Evolutionary conservation across 23 red algal species (phyloP), one percentile per base, ranked within the genome.

Genomic region (Gracilaria caudata): DNA sequence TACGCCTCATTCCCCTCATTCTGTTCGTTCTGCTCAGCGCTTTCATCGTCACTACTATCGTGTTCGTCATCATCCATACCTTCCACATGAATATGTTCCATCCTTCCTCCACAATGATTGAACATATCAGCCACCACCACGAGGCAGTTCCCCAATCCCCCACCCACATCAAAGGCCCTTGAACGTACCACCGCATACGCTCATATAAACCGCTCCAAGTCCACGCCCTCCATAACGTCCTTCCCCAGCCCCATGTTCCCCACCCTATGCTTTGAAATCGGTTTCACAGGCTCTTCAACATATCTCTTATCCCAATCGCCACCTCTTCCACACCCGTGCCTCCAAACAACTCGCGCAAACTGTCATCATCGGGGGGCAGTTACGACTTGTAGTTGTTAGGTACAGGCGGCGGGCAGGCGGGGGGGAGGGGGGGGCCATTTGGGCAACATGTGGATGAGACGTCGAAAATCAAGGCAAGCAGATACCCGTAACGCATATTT

Each of bases 61-160:
- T 43, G 7, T 17, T 1, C 2, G 36, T 77, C 72, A 25, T 7
- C 68, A 45, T 46, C 63, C 3, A 10, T 40, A 17, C 83, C 53
- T 45, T 87, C 83, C 0, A 87, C 54, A 38, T 87, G 83, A 6
- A 87, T 68, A 43, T 87, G 83, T 68, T 87, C 83, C 7, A 9
- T 9, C 4, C 83, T 46, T 16, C 36, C 83, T 26, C 21, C 53
- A 10, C 45, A 12, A 23, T 87, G 83, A 43, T 87, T 87, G 73
- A 87, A 87, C 83, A 87, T 87, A 36, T 87, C 83, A 19, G 83
- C 83, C 16, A 87, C 33, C 7, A 68, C 66, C 45, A 87, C 83
- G 1, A 87, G n/a, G 20, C 66, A 75, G 44, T 75, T 78, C 36
- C 68, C 83, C 6, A 78, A 39, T 19, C 24, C 30, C 0, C 17